Evolutionary conservation across 192 early-diverging fungal genomes (phyloP), one percentile per base, ranked within the genome.

Genomic region (Hyaloraphidium curvatum): DNA sequence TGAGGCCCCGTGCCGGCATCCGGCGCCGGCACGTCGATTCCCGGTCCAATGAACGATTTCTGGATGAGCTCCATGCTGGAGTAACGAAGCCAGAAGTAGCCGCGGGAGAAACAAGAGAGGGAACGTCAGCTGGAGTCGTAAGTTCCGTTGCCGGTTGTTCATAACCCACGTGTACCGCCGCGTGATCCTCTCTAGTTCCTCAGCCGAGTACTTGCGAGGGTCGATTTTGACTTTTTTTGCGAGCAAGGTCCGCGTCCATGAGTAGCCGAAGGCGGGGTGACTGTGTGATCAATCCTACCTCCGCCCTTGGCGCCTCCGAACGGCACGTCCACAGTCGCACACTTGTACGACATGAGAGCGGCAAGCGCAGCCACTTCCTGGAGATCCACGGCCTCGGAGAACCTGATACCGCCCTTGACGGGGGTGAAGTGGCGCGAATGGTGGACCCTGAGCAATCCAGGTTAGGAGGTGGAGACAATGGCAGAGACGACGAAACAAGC

Each of bases 331-430:
- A 87, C 82, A 13, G 84, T 80, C 30, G 84, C 84, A 58, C 82
- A 84, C 68, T 87, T 87, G 68, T 73, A 87, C 30, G 84, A 84
- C 84, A 87, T 87, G 43, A 87, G 65, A 7, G 82, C 76, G 16
- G 84, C 81, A 41, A 87, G 70, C 5, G 84, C 84, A 61, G 82
- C 78, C 19, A 87, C 84, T 53, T 87, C 84, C 39, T 87, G 79
- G 31, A 84, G 60, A 58, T 87, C 82, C 25, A 87, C 84, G 37
- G 75, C 81, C 2, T 75, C 71, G 30, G 81, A 77, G 67, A 73
- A 87, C 29, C 84, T 81, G 57, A 87, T 87, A 50, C 84, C 84
- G 50, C 84, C 84, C 67, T 87, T 84, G 61, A 77, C 78, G 3
- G 82, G 82, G 28, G 82, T 71, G 43, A 80, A 63, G 60, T 86